Percentiles rank a stretch among this genome's conserved stretches.
Conservation (phyloP, 768 basidiomycete genomes). For the Mycena alexandri region DNA sequence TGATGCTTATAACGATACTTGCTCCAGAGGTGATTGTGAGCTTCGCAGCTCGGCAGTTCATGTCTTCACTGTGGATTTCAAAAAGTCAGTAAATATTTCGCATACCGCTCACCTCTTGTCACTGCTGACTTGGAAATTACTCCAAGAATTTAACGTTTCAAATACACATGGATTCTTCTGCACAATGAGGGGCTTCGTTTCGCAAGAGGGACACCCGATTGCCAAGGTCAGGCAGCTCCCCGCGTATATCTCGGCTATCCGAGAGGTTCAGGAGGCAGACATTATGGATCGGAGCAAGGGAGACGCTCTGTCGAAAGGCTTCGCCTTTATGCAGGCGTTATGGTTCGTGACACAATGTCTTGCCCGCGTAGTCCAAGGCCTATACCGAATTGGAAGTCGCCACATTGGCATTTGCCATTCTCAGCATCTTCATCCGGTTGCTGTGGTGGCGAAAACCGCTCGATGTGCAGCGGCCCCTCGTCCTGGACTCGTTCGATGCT, state of each 20-base stretch:
- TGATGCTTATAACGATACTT: too few relatives aligned
- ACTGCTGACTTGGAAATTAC: too few relatives aligned
- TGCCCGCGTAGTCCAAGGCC: constrained; percentile 37
- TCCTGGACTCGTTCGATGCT: too few relatives aligned
- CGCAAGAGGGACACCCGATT: constrained; percentile 6
- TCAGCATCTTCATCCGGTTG: constrained; percentile 47
- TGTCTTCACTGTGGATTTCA: too few relatives aligned
- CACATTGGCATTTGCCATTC: constrained; percentile 48
- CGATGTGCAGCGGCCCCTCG: constrained; percentile 21
- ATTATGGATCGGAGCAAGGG: constrained; percentile 48
- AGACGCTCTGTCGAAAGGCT: constrained; percentile 47
- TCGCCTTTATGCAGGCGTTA: constrained; percentile 47
- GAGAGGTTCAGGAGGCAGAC: constrained; percentile 15
- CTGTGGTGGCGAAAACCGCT: constrained; percentile 57
- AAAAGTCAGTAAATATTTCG: too few relatives aligned
- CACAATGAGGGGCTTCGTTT: constrained; percentile 42
- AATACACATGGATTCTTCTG: constrained; percentile 37
- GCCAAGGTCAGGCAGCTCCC: constrained; percentile 11
- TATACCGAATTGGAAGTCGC: constrained; percentile 51
- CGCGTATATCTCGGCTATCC: neutral
- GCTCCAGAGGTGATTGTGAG: too few relatives aligned
- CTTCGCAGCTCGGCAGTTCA: too few relatives aligned
- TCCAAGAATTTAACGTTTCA: constrained; percentile 16
- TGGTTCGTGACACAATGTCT: constrained; percentile 53
- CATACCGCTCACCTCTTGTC: too few relatives aligned